phyloP scores from a whole-genome alignment of 2,329 filamentous ascomycete genomes.

The Scopulariopsis brevicaulis region DNA sequence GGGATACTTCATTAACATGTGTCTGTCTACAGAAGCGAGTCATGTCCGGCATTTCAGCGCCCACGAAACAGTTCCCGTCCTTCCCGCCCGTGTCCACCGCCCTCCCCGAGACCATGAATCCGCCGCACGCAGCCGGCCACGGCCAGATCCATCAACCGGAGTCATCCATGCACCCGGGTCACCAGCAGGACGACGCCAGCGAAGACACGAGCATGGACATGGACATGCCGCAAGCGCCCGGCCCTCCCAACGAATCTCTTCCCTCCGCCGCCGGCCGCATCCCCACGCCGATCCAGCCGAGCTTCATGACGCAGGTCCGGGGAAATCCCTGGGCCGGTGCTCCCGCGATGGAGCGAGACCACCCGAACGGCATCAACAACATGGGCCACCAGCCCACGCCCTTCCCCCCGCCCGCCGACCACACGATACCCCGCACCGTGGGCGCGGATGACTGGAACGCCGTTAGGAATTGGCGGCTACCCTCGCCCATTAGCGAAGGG shows the following conservation, averaged over 20 bases:
- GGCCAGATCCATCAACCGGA: background rate
- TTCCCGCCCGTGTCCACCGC: conserved; percentile 20
- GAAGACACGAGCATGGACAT: conserved; percentile 37
- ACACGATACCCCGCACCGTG: conserved; percentile 36
- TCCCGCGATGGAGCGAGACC: conserved; percentile 17
- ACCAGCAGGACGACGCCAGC: background rate
- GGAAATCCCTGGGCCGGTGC: conserved; percentile 33
- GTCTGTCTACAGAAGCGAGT: conserved; percentile 37
- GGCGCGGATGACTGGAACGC: conserved; percentile 36
- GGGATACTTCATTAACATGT: background rate
- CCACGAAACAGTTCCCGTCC: conserved; percentile 23
- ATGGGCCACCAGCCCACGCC: conserved; percentile 26
- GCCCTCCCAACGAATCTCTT: conserved; percentile 1
- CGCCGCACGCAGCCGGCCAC: conserved; percentile 7
- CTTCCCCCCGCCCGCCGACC: conserved; percentile 19
- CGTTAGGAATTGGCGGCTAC: conserved; percentile 40
- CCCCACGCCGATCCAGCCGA: conserved; percentile 49
- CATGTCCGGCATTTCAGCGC: conserved; percentile 34
- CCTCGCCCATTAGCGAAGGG: conserved; percentile 48
- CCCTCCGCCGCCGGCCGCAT: conserved; percentile 29
- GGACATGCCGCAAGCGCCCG: conserved; percentile 25
- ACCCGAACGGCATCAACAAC: conserved; percentile 22
- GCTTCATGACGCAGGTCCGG: conserved; percentile 41
- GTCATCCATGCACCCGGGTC: background rate
- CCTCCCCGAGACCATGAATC: conserved; percentile 27